These are phyloP conservation scores for Ascochyta pisi DNA, from an alignment of 2,329 filamentous ascomycete species.

Conservation along the genomic window DNA sequence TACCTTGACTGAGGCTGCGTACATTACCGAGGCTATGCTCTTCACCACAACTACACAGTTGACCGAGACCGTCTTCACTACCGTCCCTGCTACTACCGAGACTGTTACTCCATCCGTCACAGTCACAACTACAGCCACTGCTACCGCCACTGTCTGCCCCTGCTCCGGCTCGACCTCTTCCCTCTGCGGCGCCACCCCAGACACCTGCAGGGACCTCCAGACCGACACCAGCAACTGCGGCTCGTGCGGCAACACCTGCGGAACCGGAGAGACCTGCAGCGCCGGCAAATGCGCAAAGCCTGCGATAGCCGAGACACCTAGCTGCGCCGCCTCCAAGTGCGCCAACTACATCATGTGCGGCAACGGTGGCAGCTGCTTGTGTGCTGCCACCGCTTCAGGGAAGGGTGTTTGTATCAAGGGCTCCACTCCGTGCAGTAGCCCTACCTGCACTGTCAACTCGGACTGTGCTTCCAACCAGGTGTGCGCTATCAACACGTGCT, in stretches of 20 bases:
- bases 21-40: slow-evolving; percentile 8
- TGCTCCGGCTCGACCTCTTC: slow-evolving; percentile 4
- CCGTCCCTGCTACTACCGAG: slow-evolving; percentile 6
- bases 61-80: slow-evolving; percentile 10
- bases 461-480: slow-evolving; percentile 3
- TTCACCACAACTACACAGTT: slow-evolving; percentile 7
- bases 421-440: neutral
- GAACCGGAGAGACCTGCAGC: neutral
- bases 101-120: slow-evolving; percentile 15
- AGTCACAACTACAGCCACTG: slow-evolving; percentile 11
- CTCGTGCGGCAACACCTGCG: slow-evolving; percentile 15
- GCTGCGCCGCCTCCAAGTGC: neutral
- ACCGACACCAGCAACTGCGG: slow-evolving; percentile 16
- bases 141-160: slow-evolving; percentile 14
- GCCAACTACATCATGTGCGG: neutral
- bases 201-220: slow-evolving; percentile 18
- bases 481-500: slow-evolving; percentile 13
- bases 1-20: slow-evolving; percentile 7
- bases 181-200: slow-evolving; percentile 10
- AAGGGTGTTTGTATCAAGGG: neutral
- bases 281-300: slow-evolving; percentile 3
- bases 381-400: neutral
- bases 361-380: neutral
- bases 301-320: slow-evolving; percentile 1
- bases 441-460: neutral